phyloP scores from a whole-genome alignment of 306 rosid species.

The Trichosanthes cucumerina region DNA sequence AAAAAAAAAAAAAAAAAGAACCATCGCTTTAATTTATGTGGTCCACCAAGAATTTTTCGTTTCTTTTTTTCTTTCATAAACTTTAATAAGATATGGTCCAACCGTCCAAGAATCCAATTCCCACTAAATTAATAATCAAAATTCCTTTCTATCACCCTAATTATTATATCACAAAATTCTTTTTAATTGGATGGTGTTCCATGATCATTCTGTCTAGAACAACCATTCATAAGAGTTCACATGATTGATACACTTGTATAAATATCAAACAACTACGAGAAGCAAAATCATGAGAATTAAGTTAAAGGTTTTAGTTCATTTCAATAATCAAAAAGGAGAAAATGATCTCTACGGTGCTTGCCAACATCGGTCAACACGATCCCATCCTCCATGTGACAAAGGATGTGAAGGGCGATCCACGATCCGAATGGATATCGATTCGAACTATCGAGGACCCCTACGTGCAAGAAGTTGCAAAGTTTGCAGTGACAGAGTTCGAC shows the following conservation, averaged over 20 bases:
- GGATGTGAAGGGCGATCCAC: neutral
- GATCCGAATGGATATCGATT: neutral
- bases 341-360: slow-evolving; percentile 1
- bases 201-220: neutral
- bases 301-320: neutral
- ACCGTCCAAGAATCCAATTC: neutral
- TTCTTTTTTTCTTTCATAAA: neutral
- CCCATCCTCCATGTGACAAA: slow-evolving; percentile 6
- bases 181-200: neutral
- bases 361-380: neutral
- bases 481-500: neutral
- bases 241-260: neutral
- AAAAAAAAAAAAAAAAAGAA: no score
- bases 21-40: neutral
- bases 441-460: neutral
- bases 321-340: neutral
- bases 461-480: slow-evolving; percentile 3
- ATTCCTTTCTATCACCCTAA: neutral
- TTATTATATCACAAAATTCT: neutral
- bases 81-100: neutral
- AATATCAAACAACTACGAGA: neutral
- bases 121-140: neutral
- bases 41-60: neutral
- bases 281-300: neutral
- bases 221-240: neutral